phyloP scores from a whole-genome alignment of 2,329 filamentous ascomycete species.

The Aspergillus nomiae region DNA sequence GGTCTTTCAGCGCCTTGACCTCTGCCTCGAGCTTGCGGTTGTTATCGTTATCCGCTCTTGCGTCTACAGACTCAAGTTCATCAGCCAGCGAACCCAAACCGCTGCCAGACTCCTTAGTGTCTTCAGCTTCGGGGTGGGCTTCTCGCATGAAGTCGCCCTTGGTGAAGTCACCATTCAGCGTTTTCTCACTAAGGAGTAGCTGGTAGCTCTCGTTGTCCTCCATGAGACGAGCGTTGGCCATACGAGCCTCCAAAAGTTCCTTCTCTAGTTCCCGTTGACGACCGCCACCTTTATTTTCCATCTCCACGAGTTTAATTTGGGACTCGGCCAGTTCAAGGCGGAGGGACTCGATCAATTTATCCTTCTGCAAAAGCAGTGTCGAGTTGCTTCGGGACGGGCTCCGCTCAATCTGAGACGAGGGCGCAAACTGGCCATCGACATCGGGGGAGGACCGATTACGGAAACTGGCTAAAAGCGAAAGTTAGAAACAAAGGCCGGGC shows the following conservation, averaged over 20 bases:
- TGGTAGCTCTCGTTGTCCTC: constrained; percentile 99
- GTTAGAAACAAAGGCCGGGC: constrained; percentile 20
- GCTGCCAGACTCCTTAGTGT: constrained; percentile 49
- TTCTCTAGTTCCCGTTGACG: constrained; percentile 88
- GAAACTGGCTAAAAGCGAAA: constrained; percentile 40
- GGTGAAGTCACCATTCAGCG: constrained; percentile 88
- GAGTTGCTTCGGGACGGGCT: constrained; percentile 90
- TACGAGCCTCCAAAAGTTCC: constrained; percentile 84
- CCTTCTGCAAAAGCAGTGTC: constrained; percentile 89
- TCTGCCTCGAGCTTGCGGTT: constrained; percentile 74
- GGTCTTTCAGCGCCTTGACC: constrained; percentile 77
- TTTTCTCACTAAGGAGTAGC: constrained; percentile 89
- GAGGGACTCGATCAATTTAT: constrained; percentile 91
- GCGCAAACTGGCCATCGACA: constrained; percentile 82
- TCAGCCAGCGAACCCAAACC: constrained; percentile 71
- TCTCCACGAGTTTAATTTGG: constrained; percentile 92
- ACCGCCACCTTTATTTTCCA: constrained; percentile 89
- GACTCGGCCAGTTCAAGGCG: constrained; percentile 90
- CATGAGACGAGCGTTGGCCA: constrained; percentile 94
- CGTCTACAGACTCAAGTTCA: constrained; percentile 74
- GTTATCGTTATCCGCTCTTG: constrained; percentile 62
- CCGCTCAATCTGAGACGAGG: constrained; percentile 78
- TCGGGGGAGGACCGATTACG: constrained; percentile 59
- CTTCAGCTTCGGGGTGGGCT: constrained; percentile 35
- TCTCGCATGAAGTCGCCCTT: constrained; percentile 76